Evolutionary conservation across 495 filamentous ascomycete genomes (phyloP).

Genomic region (Hypoxylon perforatum): DNA sequence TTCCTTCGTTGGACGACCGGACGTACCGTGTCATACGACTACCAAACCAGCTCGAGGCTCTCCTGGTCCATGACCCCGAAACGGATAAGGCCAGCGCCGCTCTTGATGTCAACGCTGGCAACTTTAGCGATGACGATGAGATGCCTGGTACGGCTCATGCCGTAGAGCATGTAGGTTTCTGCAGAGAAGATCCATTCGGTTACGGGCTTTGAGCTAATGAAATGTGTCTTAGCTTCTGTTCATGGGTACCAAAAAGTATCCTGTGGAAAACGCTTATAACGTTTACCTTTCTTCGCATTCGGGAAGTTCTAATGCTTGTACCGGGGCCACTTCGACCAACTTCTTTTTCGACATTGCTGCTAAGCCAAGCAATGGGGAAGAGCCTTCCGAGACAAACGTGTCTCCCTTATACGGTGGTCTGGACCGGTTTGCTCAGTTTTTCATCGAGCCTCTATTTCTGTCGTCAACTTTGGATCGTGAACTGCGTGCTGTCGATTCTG

Average conservation of each 20-base stretch:
- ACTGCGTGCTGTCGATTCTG: conserved; percentile 92
- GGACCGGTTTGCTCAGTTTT: conserved; percentile 98
- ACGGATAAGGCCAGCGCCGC: conserved; percentile 97
- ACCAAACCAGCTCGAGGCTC: conserved; percentile 89
- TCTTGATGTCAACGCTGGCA: conserved; percentile 95
- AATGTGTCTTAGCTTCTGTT: conserved; percentile 77
- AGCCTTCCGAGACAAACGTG: conserved; percentile 62
- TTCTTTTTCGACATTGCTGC: conserved; percentile 97
- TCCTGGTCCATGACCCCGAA: conserved; percentile 93
- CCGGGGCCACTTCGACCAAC: conserved; percentile 91
- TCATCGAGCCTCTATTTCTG: conserved; percentile 90
- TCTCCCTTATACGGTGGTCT: conserved; percentile 89
- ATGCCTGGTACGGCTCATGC: conserved; percentile 96
- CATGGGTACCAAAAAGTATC: conserved; percentile 99
- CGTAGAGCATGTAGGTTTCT: conserved; percentile 71
- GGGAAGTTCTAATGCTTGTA: conserved; percentile 94
- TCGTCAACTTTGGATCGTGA: conserved; percentile 91
- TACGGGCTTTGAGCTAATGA: conserved; percentile 28
- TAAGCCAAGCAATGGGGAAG: conserved; percentile 65
- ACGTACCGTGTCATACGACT: conserved; percentile 88
- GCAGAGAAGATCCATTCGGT: not conserved
- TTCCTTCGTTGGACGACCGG: conserved; percentile 87
- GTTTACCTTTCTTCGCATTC: conserved; percentile 90
- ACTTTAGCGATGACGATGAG: conserved; percentile 88
- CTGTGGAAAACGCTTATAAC: conserved; percentile 94